phyloP scores from a whole-genome alignment of 2,329 filamentous ascomycete species.

The Colletotrichum brevisporum region DNA sequence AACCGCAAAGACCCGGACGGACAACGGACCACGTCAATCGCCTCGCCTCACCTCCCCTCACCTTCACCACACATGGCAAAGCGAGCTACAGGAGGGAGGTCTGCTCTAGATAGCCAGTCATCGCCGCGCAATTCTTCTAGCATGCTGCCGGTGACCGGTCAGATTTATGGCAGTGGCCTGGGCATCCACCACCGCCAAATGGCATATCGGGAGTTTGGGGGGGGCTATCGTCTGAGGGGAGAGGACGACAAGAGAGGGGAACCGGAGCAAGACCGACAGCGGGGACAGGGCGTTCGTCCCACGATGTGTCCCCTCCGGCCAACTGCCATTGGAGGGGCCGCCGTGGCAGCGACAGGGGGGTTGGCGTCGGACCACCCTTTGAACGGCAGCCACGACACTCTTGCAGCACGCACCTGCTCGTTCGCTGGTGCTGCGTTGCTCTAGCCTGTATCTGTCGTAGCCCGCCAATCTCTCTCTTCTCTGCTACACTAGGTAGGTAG shows the following conservation, averaged over 20 bases:
- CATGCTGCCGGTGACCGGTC: constrained; percentile 30
- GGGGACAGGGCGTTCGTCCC: constrained; percentile 24
- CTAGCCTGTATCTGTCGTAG: not conserved
- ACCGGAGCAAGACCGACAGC: constrained; percentile 23
- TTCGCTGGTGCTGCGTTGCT: constrained; percentile 38
- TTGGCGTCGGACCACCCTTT: constrained; percentile 52
- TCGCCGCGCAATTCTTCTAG: not conserved
- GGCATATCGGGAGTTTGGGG: constrained; percentile 5
- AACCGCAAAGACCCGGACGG: not conserved
- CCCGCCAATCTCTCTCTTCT: too few relatives aligned
- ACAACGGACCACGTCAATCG: constrained; percentile 20
- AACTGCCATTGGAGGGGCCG: constrained; percentile 25
- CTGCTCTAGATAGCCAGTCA: constrained; percentile 1
- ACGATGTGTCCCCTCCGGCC: not conserved
- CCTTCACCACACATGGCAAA: not conserved
- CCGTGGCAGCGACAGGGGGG: constrained; percentile 28
- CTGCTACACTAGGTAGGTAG: too few relatives aligned
- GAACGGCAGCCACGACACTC: constrained; percentile 64
- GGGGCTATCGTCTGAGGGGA: constrained; percentile 1
- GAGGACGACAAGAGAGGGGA: constrained; percentile 6
- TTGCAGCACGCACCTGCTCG: constrained; percentile 51
- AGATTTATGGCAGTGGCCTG: constrained; percentile 34
- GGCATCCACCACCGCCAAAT: constrained; percentile 10
- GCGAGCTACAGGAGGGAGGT: not conserved
- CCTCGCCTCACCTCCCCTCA: not conserved